Evolutionary conservation across 1,284 basidiomycete species (phyloP), one percentile per base, ranked within the genome.

Genomic region (Cutaneotrichosporon cyanovorans): DNA sequence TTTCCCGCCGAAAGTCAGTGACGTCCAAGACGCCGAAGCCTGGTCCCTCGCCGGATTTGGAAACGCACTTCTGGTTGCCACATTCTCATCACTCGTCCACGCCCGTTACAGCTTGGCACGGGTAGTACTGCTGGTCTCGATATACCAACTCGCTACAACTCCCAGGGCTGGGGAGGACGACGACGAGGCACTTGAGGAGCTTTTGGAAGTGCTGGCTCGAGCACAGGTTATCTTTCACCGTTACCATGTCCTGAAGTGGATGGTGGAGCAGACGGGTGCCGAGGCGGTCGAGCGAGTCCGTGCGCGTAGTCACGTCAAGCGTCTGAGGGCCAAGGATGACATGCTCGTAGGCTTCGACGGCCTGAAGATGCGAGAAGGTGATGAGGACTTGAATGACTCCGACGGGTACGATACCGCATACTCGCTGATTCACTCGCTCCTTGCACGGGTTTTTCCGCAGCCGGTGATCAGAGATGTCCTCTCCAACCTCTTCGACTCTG

Each of bases 341-440:
- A 50, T 53, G 10, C 43, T 69, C 12, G 44, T 61, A 28, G 68
- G 73, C 69, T 74, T 59, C 72, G 76, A 55, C 68, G 76, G 60
- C 60, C 73, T 47, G 75, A 50, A 53, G 16, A 58, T 64, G 53
- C 49, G 54, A 37, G 60, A 59, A 28, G 51, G 50, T 25, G 56
- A 51, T 18, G 46, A 36, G 15, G 50, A 47, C 5, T 20, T 18
- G 8, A 20, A 51, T 16, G 63, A 64, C 23, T 38, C 54, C 2
- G 66, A 68, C 40, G 56, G 55, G 0, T 59, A 58, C 47, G 58
- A 59, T 37, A 46, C 80, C 35, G 77, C 76, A n/a, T 79, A 80
- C 56, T 86, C 86, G 25, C 75, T 91, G 20, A 62, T 86, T 10
- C 81, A 87, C 60, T 77, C 77, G 37, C 75, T 90, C 18, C 72